These are phyloP conservation scores for Lepiota brunneoincarnata DNA, from an alignment of 768 basidiomycete genomes.

Conservation along the genomic window DNA sequence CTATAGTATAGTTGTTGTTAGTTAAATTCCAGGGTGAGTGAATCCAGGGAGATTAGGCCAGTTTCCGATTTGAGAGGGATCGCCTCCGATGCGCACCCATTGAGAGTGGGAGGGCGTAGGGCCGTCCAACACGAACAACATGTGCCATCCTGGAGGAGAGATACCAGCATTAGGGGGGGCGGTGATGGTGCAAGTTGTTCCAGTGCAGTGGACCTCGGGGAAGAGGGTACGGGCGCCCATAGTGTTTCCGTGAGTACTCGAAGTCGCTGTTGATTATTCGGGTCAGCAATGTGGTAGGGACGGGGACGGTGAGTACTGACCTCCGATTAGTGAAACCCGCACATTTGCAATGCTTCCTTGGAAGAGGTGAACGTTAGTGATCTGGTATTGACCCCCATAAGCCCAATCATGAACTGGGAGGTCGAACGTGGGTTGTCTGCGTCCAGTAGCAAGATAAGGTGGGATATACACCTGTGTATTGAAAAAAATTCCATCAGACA, in stretches of 20 bases:
- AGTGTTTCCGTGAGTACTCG: constrained; percentile 75
- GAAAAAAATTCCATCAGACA: background rate
- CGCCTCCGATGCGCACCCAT: constrained; percentile 80
- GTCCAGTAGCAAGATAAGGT: constrained; percentile 71
- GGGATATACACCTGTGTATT: constrained; percentile 72
- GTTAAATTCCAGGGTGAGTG: constrained; percentile 54
- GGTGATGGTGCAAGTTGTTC: constrained; percentile 71
- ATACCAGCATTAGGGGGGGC: constrained; percentile 70
- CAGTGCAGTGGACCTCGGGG: constrained; percentile 67
- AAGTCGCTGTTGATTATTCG: constrained; percentile 44
- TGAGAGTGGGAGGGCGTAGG: constrained; percentile 73
- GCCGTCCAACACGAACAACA: constrained; percentile 74
- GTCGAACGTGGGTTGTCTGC: constrained; percentile 59
- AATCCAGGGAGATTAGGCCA: constrained; percentile 76
- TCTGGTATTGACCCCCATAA: constrained; percentile 50
- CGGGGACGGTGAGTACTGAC: constrained; percentile 30
- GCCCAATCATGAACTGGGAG: constrained; percentile 62
- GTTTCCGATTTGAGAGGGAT: constrained; percentile 65
- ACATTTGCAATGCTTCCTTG: constrained; percentile 43
- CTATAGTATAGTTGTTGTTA: no score
- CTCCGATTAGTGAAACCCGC: constrained; percentile 63
- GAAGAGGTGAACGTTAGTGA: constrained; percentile 44
- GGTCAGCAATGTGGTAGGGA: background rate
- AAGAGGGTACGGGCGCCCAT: constrained; percentile 75
- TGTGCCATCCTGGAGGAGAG: constrained; percentile 75